phyloP scores from a whole-genome alignment of 1,284 basidiomycete genomes.

The Rhodotorula sp. region DNA sequence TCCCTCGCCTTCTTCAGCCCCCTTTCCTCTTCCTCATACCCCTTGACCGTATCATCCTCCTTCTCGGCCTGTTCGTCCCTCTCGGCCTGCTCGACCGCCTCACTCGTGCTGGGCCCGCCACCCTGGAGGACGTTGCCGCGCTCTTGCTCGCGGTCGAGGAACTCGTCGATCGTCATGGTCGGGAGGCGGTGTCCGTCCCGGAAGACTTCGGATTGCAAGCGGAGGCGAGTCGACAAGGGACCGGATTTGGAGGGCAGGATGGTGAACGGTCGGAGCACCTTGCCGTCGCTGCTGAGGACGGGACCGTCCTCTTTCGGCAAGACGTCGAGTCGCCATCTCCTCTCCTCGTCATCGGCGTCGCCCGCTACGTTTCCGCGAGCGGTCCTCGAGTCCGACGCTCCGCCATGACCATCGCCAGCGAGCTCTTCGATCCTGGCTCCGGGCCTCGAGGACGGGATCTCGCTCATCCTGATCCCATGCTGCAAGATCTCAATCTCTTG shows the following conservation, averaged over 20 bases:
- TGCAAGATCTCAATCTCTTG: slow-evolving; percentile 73
- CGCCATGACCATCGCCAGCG: neutral
- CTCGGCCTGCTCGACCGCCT: slow-evolving; percentile 39
- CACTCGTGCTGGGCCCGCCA: slow-evolving; percentile 40
- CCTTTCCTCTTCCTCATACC: slow-evolving; percentile 38
- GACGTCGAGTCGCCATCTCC: slow-evolving; percentile 75
- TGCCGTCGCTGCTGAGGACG: slow-evolving; percentile 70
- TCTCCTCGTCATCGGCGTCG: slow-evolving; percentile 38
- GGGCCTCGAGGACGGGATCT: slow-evolving; percentile 36
- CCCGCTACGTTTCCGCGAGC: neutral
- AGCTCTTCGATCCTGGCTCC: neutral
- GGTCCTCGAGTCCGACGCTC: neutral
- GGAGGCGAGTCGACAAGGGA: slow-evolving; percentile 55
- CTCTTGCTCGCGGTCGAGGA: slow-evolving; percentile 75
- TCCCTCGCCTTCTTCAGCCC: slow-evolving; percentile 36
- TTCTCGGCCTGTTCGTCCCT: slow-evolving; percentile 32
- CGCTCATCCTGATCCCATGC: slow-evolving; percentile 53
- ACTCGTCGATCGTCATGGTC: slow-evolving; percentile 96
- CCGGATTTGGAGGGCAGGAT: slow-evolving; percentile 72
- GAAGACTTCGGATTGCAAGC: slow-evolving; percentile 78
- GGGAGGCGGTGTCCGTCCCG: slow-evolving; percentile 81
- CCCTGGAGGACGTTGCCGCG: slow-evolving; percentile 44
- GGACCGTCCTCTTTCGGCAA: slow-evolving; percentile 55
- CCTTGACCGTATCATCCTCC: slow-evolving; percentile 41
- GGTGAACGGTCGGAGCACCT: slow-evolving; percentile 75